Conservation (phyloP, 2,329 filamentous ascomycete species). For the Botrytis fabae region DNA sequence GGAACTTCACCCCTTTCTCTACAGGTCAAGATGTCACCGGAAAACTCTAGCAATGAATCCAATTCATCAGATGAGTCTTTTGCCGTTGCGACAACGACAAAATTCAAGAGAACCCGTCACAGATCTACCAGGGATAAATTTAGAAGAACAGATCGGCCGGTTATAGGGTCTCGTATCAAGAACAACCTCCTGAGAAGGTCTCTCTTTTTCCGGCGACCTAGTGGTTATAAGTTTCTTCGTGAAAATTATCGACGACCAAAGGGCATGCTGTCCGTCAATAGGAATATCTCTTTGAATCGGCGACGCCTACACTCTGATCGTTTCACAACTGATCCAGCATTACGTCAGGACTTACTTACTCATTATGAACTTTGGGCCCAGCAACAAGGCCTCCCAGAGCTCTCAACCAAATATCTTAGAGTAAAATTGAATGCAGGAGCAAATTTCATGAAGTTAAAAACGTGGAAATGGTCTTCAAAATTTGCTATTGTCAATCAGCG, state of each 20-base stretch:
- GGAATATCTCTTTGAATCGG: not conserved
- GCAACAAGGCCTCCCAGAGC: constrained; percentile 5
- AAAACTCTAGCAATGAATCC: not conserved
- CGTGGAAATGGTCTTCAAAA: constrained; percentile 7
- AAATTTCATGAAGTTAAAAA: not conserved
- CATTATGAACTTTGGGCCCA: constrained; percentile 15
- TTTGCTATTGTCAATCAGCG: constrained; percentile 17
- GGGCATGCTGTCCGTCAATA: not conserved
- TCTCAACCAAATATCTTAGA: constrained; percentile 13
- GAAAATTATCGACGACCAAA: not conserved
- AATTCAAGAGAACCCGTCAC: not conserved
- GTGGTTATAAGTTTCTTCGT: not conserved
- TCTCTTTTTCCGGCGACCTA: not conserved
- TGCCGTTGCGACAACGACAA: not conserved
- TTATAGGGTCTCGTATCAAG: not conserved
- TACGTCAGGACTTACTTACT: not conserved
- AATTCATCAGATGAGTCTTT: not conserved
- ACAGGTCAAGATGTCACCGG: not conserved
- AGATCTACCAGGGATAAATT: no score
- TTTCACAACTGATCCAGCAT: not conserved
- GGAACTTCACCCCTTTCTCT: not conserved
- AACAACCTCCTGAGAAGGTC: not conserved
- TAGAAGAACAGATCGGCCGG: not conserved
- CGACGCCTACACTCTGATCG: not conserved
- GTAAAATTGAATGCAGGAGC: not conserved